A percentile compares a stretch with the other conserved stretches of the same genome.
These are phyloP conservation scores for Ceratocystiopsis brevicomis DNA, from an alignment of 2,329 filamentous ascomycete species.

Conservation along the genomic window DNA sequence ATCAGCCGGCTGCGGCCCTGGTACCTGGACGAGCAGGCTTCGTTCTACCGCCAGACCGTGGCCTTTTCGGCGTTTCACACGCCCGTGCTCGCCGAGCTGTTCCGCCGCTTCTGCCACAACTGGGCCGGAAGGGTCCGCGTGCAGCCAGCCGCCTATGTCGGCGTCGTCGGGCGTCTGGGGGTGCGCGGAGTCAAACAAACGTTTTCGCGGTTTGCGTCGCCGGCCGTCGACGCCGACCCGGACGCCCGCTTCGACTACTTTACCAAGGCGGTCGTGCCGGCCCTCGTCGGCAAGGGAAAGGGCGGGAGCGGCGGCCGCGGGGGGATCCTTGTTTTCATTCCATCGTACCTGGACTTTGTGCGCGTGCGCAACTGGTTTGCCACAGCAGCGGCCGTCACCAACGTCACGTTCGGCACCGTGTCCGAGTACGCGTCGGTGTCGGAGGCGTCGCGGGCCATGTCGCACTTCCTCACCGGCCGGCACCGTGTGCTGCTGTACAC, in stretches of 20 bases:
- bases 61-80: conserved; percentile 68
- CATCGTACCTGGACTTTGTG: conserved; percentile 88
- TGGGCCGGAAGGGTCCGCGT: conserved; percentile 62
- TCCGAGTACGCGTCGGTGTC: conserved; percentile 70
- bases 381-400: conserved; percentile 38
- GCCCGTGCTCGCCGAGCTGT: conserved; percentile 68
- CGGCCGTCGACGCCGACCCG: conserved; percentile 54
- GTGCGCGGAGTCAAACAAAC: conserved; percentile 58
- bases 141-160: conserved; percentile 42
- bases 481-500: conserved; percentile 79
- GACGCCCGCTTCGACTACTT: conserved; percentile 87
- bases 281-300: conserved; percentile 48
- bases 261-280: conserved; percentile 59
- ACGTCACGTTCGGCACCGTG: conserved; percentile 56
- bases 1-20: conserved; percentile 76
- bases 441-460: conserved; percentile 67
- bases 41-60: conserved; percentile 68
- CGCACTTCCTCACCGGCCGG: conserved; percentile 68
- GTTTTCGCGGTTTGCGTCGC: conserved; percentile 67
- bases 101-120: conserved; percentile 60
- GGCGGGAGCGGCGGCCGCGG: conserved; percentile 28
- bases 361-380: conserved; percentile 84
- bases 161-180: conserved; percentile 54
- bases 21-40: conserved; percentile 81
- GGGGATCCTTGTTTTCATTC: conserved; percentile 63